Base-by-base conservation (phyloP, 495 filamentous ascomycete genomes). In the Hapsidospora chrysogenum region DNA sequence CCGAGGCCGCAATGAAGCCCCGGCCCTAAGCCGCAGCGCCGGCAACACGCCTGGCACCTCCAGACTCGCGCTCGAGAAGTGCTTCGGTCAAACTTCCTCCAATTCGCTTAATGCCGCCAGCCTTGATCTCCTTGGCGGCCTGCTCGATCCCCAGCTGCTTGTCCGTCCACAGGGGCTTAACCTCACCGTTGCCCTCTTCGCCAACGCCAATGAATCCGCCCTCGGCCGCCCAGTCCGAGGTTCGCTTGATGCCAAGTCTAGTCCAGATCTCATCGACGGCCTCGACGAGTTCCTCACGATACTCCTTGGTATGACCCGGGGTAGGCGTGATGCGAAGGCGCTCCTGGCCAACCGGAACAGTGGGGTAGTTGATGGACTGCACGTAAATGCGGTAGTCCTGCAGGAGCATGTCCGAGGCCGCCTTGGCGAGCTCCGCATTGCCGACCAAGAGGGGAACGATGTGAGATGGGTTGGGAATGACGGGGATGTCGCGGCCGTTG, bases 341-440 rank as follows among this genome's bases (percentile, higher is more conserved):
- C 58, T 97, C 89, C 60, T 97, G 83, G 10, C 89, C 89, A 4
- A 87, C 80, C 1, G 89, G 89, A 1, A 97, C 89, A 36, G 89
- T 97, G 5, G 89, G 89, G 58, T 96, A 97, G 61, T 97, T 97
- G 68, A 97, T 96, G 38, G 83, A 83, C 57, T 97, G 89, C 10
- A 97, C 89, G 49, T 97, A 96, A 55, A 97, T 96, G 31, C 73
- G 73, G 56, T 89, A 77, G 38, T 89, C 74, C 40, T 82, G 74
- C 7, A 97, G 64, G 5, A 94, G 74, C 50, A 85, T 70, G 52
- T 97, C 89, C 18, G 76, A 84, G 5, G 92, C 89, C 45, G 76
- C 58, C 61, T 85, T 92, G 29, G 89, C 89, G n/a, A 92, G 61
- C 53, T 86, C 86, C 21, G 92, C 89, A 47, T 87, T 84, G 21